A percentile compares a stretch with the other conserved stretches of the same genome.
Conservation (phyloP, 352 stramenopile species). For the Phytophthora boehmeriae region DNA sequence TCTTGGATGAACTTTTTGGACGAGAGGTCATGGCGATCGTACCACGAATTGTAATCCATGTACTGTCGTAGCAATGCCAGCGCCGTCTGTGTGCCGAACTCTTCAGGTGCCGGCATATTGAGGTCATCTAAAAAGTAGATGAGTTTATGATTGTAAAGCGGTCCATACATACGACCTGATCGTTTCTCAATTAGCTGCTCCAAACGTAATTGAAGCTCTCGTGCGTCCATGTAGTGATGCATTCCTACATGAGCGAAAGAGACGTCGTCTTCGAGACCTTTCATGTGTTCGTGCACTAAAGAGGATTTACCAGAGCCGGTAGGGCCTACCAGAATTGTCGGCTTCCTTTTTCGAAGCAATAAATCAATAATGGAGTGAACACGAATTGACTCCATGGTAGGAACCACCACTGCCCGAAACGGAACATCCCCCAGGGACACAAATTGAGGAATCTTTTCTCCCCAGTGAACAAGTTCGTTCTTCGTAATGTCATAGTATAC, state of each 20-base stretch:
- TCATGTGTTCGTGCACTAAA: constrained; percentile 77
- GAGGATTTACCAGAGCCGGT: constrained; percentile 88
- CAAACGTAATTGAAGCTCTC: constrained; percentile 75
- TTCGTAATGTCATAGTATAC: constrained; percentile 70
- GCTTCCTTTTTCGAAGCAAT: constrained; percentile 46
- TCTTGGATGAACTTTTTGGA: constrained; percentile 91
- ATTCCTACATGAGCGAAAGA: constrained; percentile 66
- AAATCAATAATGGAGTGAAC: constrained; percentile 70
- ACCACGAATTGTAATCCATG: constrained; percentile 93
- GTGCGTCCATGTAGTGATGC: constrained; percentile 90
- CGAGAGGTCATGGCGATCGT: constrained; percentile 86
- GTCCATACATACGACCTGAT: constrained; percentile 84
- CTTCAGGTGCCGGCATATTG: constrained; percentile 89
- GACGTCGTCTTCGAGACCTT: constrained; percentile 66
- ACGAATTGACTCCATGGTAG: constrained; percentile 78
- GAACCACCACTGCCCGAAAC: constrained; percentile 73
- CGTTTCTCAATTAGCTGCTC: constrained; percentile 89
- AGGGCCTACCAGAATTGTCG: constrained; percentile 82
- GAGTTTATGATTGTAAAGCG: constrained; percentile 76
- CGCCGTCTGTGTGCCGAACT: constrained; percentile 91
- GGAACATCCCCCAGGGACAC: constrained; percentile 42
- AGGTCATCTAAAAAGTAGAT: constrained; percentile 93
- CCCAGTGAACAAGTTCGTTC: constrained; percentile 85
- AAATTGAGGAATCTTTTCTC: constrained; percentile 58
- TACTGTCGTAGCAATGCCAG: constrained; percentile 90